These are phyloP conservation scores for Acacia crassicarpa DNA, from an alignment of 306 rosid genomes.

Conservation along the genomic window DNA sequence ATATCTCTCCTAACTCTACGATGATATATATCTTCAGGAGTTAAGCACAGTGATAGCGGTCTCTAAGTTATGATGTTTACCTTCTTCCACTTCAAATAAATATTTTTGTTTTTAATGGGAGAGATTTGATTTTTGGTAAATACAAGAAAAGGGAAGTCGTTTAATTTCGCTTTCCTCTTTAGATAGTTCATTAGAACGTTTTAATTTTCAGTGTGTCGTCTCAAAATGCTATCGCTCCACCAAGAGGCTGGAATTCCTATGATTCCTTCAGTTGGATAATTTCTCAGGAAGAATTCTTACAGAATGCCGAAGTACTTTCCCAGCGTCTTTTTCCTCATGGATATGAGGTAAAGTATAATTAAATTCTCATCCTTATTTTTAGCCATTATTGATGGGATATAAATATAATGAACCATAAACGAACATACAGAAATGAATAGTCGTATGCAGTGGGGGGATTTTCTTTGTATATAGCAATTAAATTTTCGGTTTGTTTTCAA, in stretches of 20 bases:
- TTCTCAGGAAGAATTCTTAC: slow-evolving; percentile 50
- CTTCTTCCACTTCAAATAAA: too few relatives aligned
- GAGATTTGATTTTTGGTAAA: background rate
- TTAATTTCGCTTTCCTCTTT: background rate
- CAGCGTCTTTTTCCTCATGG: slow-evolving; percentile 8
- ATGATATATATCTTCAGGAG: background rate
- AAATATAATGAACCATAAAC: too few relatives aligned
- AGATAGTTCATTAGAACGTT: background rate
- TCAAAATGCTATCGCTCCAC: slow-evolving; percentile 52
- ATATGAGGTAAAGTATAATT: slow-evolving; percentile 22
- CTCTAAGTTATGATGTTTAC: too few relatives aligned
- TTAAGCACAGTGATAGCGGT: too few relatives aligned
- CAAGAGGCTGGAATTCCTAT: slow-evolving; percentile 91
- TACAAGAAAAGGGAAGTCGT: background rate
- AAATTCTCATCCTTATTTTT: background rate
- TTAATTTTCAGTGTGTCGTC: slow-evolving; percentile 44
- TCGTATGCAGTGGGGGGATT: too few relatives aligned
- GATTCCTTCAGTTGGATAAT: slow-evolving; percentile 70
- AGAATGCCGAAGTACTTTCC: slow-evolving; percentile 43
- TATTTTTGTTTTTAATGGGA: too few relatives aligned
- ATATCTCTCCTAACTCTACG: background rate
- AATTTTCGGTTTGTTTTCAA: too few relatives aligned
- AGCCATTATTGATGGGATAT: too few relatives aligned
- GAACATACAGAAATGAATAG: background rate
- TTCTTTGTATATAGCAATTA: too few relatives aligned